These are phyloP conservation scores for Backusella tuberculispora DNA, from an alignment of 192 early-diverging fungal species.

Conservation along the genomic window DNA sequence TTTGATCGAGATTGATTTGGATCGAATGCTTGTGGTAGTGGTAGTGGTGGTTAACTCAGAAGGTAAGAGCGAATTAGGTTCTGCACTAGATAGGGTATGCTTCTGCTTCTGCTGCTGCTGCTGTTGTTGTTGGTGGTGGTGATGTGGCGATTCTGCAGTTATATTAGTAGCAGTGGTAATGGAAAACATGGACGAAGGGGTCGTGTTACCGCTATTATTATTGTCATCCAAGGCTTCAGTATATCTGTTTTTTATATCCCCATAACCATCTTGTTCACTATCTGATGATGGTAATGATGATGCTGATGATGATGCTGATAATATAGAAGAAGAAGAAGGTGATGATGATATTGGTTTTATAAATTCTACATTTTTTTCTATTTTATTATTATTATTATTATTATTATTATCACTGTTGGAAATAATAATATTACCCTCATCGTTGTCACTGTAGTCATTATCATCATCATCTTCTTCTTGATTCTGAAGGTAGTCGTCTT, in stretches of 20 bases:
- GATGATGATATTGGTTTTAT: background rate
- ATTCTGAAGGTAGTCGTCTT: background rate
- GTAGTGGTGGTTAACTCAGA: background rate
- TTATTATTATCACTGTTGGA: too few species aligned
- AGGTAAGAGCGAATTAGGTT: background rate
- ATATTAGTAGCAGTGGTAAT: background rate
- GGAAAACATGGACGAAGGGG: too few species aligned
- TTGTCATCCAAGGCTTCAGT: background rate
- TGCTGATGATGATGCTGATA: too few species aligned
- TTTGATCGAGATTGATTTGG: constrained; percentile 2
- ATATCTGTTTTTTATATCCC: background rate
- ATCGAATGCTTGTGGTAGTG: background rate
- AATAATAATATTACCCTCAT: background rate
- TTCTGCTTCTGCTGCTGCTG: too few species aligned
- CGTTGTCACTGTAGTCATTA: background rate
- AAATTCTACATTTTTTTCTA: background rate
- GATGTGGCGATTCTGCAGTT: background rate
- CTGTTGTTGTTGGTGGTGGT: too few species aligned
- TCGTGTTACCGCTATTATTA: too few species aligned
- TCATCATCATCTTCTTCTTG: background rate
- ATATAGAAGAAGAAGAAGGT: too few species aligned
- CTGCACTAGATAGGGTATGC: background rate
- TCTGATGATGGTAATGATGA: background rate
- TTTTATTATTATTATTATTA: background rate
- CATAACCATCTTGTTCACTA: background rate